Percentiles rank a stretch among this genome's conserved stretches.
phyloP scores from a whole-genome alignment of 305 asterid genomes.

The Fraxinus baroniana region DNA sequence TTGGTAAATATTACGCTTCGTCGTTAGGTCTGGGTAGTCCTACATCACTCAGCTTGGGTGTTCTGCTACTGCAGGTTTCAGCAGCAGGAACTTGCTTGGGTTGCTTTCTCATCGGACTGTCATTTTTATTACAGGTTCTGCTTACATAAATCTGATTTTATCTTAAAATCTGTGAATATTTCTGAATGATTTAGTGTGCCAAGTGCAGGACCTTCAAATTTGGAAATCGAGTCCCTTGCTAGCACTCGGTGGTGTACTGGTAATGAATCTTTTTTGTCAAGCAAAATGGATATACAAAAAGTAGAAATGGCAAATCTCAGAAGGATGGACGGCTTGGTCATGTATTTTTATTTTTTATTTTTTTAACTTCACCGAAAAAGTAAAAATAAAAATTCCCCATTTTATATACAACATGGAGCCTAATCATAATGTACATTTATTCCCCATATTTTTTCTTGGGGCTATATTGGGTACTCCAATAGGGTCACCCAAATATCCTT shows the following conservation, averaged over 20 bases:
- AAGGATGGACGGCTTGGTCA: background rate
- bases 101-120: slow-evolving; percentile 61
- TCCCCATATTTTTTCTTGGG: background rate
- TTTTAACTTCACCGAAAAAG: background rate
- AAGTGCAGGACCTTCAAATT: slow-evolving; percentile 54
- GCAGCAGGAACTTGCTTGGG: slow-evolving; percentile 79
- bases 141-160: slow-evolving; percentile 1
- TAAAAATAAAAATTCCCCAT: background rate
- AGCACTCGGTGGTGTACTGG: slow-evolving; percentile 77
- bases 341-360: background rate
- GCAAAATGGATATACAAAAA: background rate
- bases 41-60: slow-evolving; percentile 9
- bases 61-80: slow-evolving; percentile 55
- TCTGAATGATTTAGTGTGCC: slow-evolving; percentile 16
- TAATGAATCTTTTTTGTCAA: slow-evolving; percentile 28
- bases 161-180: background rate
- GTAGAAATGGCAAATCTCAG: background rate
- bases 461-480: background rate
- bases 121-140: slow-evolving; percentile 78
- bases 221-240: slow-evolving; percentile 67
- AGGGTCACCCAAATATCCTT: background rate
- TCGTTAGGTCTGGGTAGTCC: background rate
- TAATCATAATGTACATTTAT: background rate
- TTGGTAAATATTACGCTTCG: slow-evolving; percentile 34
- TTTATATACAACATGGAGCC: background rate